Percentiles rank a stretch among this genome's conserved stretches.
Conservation (phyloP, 208 protist species). For the Blechomonas ayalai region DNA sequence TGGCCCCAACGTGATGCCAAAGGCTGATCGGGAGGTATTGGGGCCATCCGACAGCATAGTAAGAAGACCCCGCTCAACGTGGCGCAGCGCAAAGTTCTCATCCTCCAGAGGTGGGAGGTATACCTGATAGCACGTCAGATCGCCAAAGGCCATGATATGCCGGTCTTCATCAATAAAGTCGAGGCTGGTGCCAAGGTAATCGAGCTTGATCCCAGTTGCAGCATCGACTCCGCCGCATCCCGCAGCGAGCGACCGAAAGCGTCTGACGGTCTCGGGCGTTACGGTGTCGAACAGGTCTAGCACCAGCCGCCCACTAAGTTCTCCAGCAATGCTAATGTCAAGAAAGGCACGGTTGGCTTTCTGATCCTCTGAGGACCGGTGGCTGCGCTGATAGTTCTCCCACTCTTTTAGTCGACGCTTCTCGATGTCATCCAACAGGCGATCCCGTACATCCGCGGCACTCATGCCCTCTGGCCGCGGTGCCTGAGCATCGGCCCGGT, state of each 20-base stretch:
- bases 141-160: slow-evolving; percentile 47
- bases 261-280: slow-evolving; percentile 80
- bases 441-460: too few relatives aligned
- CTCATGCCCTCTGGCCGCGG: too few relatives aligned
- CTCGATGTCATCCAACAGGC: slow-evolving; percentile 59
- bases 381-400: slow-evolving; percentile 81
- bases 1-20: slow-evolving; percentile 66
- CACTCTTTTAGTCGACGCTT: slow-evolving; percentile 82
- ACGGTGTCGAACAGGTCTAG: slow-evolving; percentile 85
- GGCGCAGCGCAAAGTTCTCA: slow-evolving; percentile 88
- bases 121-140: slow-evolving; percentile 22
- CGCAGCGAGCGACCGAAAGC: slow-evolving; percentile 84
- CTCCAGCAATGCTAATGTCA: slow-evolving; percentile 75
- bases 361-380: slow-evolving; percentile 69
- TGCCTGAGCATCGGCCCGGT: too few relatives aligned
- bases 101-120: slow-evolving; percentile 34
- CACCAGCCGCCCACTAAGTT: slow-evolving; percentile 65
- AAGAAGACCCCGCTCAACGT: slow-evolving; percentile 75
- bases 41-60: slow-evolving; percentile 82
- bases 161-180: slow-evolving; percentile 45
- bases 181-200: slow-evolving; percentile 68
- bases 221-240: slow-evolving; percentile 56
- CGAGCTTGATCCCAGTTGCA: slow-evolving; percentile 41
- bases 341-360: slow-evolving; percentile 65
- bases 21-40: slow-evolving; percentile 58